A percentile compares a stretch with the other conserved stretches of the same genome.
Evolutionary conservation across 2,329 filamentous ascomycete genomes (phyloP).

Genomic region (Cytospora schulzeri): DNA sequence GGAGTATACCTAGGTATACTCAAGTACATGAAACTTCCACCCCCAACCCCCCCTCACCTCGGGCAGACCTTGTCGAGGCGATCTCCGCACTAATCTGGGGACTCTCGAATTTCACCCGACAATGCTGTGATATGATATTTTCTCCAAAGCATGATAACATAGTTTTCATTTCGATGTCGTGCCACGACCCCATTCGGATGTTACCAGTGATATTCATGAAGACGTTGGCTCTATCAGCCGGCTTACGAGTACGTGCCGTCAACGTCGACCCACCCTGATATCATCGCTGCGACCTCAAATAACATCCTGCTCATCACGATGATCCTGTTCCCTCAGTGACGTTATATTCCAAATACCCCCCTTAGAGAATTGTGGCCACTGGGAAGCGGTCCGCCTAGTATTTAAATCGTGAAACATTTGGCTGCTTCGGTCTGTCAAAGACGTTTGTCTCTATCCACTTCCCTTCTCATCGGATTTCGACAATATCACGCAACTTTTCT

Average conservation of each 20-base stretch:
- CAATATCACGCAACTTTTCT: background rate
- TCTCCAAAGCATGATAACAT: no score
- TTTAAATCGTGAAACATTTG: background rate
- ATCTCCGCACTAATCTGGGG: no score
- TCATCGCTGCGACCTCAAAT: background rate
- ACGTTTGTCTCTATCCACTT: background rate
- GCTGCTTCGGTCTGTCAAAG: background rate
- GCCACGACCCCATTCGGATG: background rate
- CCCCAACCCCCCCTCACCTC: no score
- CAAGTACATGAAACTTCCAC: no score
- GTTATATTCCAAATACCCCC: background rate
- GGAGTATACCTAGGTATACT: no score
- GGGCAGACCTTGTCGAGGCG: no score
- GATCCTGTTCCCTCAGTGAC: conserved; percentile 4
- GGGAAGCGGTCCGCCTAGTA: background rate
- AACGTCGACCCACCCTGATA: conserved; percentile 4
- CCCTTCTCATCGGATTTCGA: background rate
- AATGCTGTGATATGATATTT: no score
- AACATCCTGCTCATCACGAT: background rate
- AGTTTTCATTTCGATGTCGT: background rate
- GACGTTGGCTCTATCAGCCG: no score
- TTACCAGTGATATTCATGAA: background rate
- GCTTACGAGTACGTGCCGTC: background rate
- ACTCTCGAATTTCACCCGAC: no score
- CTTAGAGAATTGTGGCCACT: background rate